phyloP scores from a whole-genome alignment of 495 filamentous ascomycete genomes.

The Xylaria acuta region DNA sequence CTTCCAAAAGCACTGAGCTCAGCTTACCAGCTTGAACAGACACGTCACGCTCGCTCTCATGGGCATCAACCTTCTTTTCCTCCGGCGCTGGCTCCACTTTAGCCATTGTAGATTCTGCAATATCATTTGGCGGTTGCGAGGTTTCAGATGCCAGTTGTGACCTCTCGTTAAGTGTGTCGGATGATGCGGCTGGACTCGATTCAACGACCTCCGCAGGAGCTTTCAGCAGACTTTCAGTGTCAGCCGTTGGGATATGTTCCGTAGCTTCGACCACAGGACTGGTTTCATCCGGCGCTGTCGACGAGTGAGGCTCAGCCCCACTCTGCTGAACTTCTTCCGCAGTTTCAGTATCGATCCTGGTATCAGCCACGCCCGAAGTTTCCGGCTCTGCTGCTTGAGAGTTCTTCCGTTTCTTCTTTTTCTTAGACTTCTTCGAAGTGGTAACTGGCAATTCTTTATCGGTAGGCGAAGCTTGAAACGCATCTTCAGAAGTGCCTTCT shows the following conservation, averaged over 20 bases:
- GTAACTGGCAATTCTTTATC: background rate
- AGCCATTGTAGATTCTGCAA: background rate
- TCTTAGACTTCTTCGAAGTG: constrained; percentile 34
- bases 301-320: background rate
- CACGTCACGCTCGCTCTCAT: background rate
- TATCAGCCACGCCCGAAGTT: background rate
- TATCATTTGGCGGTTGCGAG: background rate
- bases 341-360: background rate
- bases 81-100: background rate
- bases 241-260: background rate
- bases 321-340: background rate
- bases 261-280: background rate
- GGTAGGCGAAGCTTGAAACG: background rate
- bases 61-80: background rate
- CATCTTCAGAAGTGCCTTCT: constrained; percentile 3
- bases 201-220: background rate
- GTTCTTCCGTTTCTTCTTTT: constrained; percentile 27
- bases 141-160: background rate
- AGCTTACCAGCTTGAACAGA: background rate
- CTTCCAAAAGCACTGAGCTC: background rate
- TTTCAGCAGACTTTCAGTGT: background rate
- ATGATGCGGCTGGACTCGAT: too few species aligned
- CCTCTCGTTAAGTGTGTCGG: background rate
- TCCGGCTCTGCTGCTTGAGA: background rate
- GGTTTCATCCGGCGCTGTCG: constrained; percentile 2